Conservation (phyloP, 495 filamentous ascomycete genomes). For the Pseudomonodictys pantanalensis region DNA sequence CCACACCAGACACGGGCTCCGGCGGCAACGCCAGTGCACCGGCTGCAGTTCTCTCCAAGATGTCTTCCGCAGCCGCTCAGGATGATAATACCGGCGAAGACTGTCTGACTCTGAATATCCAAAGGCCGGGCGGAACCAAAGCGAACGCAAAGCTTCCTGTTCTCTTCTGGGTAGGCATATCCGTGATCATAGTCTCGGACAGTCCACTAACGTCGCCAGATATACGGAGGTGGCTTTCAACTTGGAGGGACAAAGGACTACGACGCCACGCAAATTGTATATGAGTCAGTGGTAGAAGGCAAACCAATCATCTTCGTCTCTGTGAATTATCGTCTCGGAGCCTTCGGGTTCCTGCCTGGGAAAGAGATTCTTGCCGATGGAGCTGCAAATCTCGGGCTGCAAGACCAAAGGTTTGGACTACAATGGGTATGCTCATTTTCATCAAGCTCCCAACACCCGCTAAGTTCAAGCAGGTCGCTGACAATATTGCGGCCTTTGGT, state of each 20-base stretch:
- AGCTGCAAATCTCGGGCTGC: slow-evolving; percentile 49
- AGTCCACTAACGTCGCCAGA: too few species aligned
- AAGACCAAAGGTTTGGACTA: slow-evolving; percentile 36
- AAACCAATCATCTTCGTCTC: slow-evolving; percentile 62
- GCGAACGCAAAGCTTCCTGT: slow-evolving; percentile 58
- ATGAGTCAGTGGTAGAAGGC: slow-evolving; percentile 50
- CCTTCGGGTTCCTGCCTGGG: slow-evolving; percentile 57
- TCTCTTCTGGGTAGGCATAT: too few species aligned
- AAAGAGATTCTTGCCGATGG: slow-evolving; percentile 64
- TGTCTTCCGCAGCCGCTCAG: slow-evolving; percentile 56
- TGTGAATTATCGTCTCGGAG: slow-evolving; percentile 60
- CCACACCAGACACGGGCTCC: slow-evolving; percentile 48
- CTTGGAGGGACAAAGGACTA: slow-evolving; percentile 59
- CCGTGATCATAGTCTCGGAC: too few species aligned
- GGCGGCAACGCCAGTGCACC: slow-evolving; percentile 47
- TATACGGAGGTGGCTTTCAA: slow-evolving; percentile 67
- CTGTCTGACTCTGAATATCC: slow-evolving; percentile 63
- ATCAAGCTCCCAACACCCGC: too few species aligned
- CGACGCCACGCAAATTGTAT: slow-evolving; percentile 55
- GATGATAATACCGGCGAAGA: slow-evolving; percentile 50
- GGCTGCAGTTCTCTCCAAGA: slow-evolving; percentile 52
- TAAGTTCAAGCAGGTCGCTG: too few species aligned
- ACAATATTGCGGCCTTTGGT: slow-evolving; percentile 40
- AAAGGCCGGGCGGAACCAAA: slow-evolving; percentile 56
- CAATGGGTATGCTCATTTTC: too few species aligned